Conservation (phyloP, 805 yeast genomes). For the Sugiyamaella lignohabitans region DNA sequence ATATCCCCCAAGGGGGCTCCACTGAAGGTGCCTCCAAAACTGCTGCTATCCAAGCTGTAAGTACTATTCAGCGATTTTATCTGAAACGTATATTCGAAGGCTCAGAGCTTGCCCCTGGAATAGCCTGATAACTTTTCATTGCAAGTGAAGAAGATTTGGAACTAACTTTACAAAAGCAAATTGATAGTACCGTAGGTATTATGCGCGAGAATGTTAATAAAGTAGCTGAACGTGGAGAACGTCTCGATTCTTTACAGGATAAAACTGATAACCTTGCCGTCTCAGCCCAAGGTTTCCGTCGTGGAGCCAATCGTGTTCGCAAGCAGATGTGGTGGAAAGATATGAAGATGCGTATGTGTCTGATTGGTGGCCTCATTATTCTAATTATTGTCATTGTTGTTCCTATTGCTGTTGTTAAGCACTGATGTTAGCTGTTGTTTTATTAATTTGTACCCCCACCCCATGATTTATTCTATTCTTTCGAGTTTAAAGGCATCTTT, state of each 20-base stretch:
- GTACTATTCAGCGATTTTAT: conserved; percentile 29
- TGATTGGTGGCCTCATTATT: conserved; percentile 69
- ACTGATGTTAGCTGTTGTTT: neutral
- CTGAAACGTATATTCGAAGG: too few relatives aligned
- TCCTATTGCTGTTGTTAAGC: conserved; percentile 67
- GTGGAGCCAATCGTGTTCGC: conserved; percentile 95
- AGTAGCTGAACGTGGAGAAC: conserved; percentile 92
- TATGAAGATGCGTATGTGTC: conserved; percentile 90
- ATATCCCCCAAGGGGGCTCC: conserved; percentile 45
- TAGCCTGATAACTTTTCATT: neutral
- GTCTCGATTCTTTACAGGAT: conserved; percentile 84
- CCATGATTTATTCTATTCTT: neutral
- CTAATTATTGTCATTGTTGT: conserved; percentile 82
- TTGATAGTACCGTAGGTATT: conserved; percentile 92
- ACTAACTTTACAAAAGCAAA: conserved; percentile 47
- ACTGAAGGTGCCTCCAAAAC: conserved; percentile 47
- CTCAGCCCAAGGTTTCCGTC: conserved; percentile 88
- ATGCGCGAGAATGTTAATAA: conserved; percentile 96
- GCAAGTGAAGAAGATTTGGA: neutral
- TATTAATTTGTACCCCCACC: neutral
- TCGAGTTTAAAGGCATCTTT: too few relatives aligned
- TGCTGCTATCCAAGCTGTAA: conserved; percentile 76
- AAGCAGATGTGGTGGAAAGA: conserved; percentile 99
- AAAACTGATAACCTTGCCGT: conserved; percentile 89
- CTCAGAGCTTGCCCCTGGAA: conserved; percentile 10